Evolutionary conservation across 1,284 basidiomycete genomes (phyloP).

Genomic region (Schizopora paradoxa): DNA sequence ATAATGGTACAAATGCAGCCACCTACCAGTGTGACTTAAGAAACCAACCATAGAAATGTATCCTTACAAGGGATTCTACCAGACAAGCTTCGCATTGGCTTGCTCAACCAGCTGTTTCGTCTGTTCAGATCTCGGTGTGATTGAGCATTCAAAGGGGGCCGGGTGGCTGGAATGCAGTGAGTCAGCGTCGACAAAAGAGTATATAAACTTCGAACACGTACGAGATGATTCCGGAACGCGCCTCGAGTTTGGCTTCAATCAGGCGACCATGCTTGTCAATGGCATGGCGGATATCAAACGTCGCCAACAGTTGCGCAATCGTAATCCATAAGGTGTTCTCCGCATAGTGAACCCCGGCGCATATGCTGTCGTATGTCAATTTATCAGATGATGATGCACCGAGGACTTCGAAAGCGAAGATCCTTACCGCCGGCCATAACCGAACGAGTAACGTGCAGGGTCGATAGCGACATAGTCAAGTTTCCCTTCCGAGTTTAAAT

Average conservation of each 20-base stretch:
- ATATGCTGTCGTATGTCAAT: slow-evolving; percentile 5
- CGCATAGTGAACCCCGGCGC: slow-evolving; percentile 13
- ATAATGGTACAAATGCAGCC: no score
- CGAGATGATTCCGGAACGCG: slow-evolving; percentile 8
- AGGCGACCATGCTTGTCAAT: slow-evolving; percentile 6
- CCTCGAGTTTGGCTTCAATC: slow-evolving; percentile 6
- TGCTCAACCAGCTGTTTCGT: slow-evolving; percentile 6
- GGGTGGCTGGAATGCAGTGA: slow-evolving; percentile 7
- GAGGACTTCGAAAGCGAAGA: background rate
- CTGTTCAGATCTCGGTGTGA: slow-evolving; percentile 9
- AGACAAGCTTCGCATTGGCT: slow-evolving; percentile 1
- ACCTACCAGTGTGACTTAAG: no score
- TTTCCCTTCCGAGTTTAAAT: slow-evolving; percentile 6
- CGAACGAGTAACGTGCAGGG: slow-evolving; percentile 6
- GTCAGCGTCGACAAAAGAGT: background rate
- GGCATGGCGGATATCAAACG: slow-evolving; percentile 7
- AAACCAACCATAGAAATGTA: no score
- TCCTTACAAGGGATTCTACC: no score
- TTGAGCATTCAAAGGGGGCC: slow-evolving; percentile 6
- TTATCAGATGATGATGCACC: background rate
- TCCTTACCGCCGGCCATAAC: slow-evolving; percentile 14
- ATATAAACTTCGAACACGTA: slow-evolving; percentile 1
- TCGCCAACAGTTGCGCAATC: slow-evolving; percentile 2
- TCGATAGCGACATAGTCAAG: slow-evolving; percentile 4
- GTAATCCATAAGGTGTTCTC: slow-evolving; percentile 13